These are phyloP conservation scores for Botrytis byssoidea DNA, from an alignment of 2,329 filamentous ascomycete species.

Conservation along the genomic window DNA sequence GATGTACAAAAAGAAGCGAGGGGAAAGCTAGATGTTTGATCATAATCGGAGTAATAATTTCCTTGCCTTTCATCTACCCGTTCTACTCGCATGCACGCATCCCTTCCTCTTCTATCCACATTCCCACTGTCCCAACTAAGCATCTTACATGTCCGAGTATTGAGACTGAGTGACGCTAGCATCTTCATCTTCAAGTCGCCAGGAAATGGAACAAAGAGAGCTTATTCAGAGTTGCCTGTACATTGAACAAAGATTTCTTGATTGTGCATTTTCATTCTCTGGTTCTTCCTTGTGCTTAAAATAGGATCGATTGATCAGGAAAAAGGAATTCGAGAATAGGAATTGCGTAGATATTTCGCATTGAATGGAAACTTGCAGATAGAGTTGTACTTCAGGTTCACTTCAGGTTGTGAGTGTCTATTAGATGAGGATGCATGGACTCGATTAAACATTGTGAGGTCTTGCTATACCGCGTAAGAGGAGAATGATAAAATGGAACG, in stretches of 20 bases:
- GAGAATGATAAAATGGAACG: not conserved
- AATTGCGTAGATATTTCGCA: not conserved
- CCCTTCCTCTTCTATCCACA: too few relatives aligned
- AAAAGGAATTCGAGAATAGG: not conserved
- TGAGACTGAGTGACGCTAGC: not conserved
- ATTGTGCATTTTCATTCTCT: too few relatives aligned
- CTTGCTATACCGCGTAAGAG: too few relatives aligned
- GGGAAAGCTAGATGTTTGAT: not conserved
- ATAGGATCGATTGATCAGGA: not conserved
- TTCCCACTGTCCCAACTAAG: too few relatives aligned
- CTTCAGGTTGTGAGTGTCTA: not conserved
- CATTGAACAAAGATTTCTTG: not conserved
- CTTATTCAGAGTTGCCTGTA: accelerated
- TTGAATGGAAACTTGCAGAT: not conserved
- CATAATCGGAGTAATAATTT: not conserved
- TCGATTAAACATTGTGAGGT: not conserved
- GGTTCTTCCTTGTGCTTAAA: too few relatives aligned
- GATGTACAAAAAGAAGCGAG: too few relatives aligned
- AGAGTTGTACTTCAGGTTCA: not conserved
- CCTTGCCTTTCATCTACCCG: not conserved
- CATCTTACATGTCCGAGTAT: too few relatives aligned
- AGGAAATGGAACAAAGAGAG: not conserved
- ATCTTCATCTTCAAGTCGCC: not conserved
- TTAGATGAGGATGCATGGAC: not conserved
- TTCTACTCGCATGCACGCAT: not conserved